Evolutionary conservation across 306 rosid genomes (phyloP).

Genomic region (Rubus parviflorus): DNA sequence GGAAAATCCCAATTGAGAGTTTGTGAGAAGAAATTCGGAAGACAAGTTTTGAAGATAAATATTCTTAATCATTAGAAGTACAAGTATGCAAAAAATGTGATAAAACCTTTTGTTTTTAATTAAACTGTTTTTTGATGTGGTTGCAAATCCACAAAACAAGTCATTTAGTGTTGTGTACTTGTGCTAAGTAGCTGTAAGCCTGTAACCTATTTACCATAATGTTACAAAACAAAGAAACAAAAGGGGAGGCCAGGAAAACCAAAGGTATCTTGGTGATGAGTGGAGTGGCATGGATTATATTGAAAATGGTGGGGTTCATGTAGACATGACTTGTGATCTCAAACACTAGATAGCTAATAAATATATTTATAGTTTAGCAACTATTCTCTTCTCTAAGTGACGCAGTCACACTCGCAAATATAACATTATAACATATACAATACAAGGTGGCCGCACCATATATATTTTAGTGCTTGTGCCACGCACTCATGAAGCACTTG

Average conservation of each 20-base stretch:
- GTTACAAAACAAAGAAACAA: slow-evolving; percentile 14
- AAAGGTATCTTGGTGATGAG: slow-evolving; percentile 1
- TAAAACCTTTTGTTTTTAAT: too few species aligned
- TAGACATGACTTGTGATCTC: slow-evolving; percentile 6
- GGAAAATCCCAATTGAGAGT: too few species aligned
- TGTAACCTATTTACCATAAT: neutral
- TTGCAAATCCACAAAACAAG: neutral
- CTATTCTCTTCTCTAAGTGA: slow-evolving; percentile 34
- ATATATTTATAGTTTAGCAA: neutral
- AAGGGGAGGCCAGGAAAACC: neutral
- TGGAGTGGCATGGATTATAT: neutral
- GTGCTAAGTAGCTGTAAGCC: neutral
- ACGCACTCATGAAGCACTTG: slow-evolving; percentile 24
- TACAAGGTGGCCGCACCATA: slow-evolving; percentile 11
- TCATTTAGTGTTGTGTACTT: neutral
- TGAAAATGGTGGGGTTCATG: neutral
- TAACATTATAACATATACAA: neutral
- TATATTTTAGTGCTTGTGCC: slow-evolving; percentile 15
- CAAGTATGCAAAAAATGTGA: too few species aligned
- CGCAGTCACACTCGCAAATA: slow-evolving; percentile 22
- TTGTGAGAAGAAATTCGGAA: too few species aligned
- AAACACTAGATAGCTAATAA: neutral
- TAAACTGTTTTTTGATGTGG: neutral
- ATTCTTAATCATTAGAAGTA: too few species aligned
- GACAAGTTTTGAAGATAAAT: too few species aligned